phyloP scores from a whole-genome alignment of 2,329 filamentous ascomycete genomes.

The Botryosphaeria dothidea region DNA sequence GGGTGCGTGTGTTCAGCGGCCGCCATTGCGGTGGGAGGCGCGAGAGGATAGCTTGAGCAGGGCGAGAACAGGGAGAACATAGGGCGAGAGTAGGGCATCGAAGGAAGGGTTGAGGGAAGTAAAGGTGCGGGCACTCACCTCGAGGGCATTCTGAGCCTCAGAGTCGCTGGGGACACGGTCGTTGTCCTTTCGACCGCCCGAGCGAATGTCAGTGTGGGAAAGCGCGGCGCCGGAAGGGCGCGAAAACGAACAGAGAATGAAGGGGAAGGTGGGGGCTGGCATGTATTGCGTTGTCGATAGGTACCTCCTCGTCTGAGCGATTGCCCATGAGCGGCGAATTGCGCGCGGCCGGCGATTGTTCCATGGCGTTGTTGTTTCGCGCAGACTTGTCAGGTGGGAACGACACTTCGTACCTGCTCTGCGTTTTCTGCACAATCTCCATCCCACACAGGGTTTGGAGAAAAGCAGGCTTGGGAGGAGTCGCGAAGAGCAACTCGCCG shows the following conservation, averaged over 20 bases:
- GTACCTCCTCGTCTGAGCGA: conserved; percentile 13
- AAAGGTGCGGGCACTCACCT: conserved; percentile 31
- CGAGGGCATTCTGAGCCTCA: conserved; percentile 42
- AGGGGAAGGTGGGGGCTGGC: not conserved
- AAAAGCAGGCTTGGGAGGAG: no score
- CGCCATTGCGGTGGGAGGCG: not conserved
- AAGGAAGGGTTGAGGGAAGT: no score
- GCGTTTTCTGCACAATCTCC: conserved; percentile 12
- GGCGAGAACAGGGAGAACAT: no score
- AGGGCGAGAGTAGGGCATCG: no score
- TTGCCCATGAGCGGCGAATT: not conserved
- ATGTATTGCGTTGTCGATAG: not conserved
- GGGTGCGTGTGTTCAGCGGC: not conserved
- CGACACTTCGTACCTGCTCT: conserved; percentile 6
- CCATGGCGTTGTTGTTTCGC: not conserved
- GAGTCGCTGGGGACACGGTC: conserved; percentile 34
- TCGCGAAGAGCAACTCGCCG: not conserved
- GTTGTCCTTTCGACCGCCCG: conserved; percentile 35
- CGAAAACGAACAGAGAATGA: not conserved
- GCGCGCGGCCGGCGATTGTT: not conserved
- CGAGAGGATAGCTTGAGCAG: no score
- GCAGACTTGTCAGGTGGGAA: not conserved
- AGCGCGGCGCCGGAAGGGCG: not conserved
- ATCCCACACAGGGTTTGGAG: not conserved
- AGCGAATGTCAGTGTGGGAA: conserved; percentile 28